Evolutionary conservation across 805 yeast species (phyloP).

Genomic region (Candida boidinii): DNA sequence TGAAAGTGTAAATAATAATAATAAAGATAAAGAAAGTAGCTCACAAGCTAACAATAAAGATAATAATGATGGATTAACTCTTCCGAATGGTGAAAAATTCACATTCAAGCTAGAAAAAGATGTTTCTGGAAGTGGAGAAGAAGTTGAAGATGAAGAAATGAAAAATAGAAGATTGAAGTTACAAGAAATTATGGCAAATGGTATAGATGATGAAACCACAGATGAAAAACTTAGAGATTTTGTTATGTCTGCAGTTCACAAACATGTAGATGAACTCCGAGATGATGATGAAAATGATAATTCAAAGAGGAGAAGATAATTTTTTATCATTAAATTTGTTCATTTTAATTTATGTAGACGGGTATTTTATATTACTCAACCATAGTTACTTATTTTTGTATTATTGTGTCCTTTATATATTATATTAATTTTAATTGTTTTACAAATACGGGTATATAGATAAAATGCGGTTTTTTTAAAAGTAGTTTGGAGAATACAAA

Average conservation of each 20-base stretch:
- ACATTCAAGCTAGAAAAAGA: slow-evolving; percentile 49
- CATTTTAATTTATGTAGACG: too few species aligned
- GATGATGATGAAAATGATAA: slow-evolving; percentile 5
- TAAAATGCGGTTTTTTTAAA: too few species aligned
- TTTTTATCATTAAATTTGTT: too few species aligned
- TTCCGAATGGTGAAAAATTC: slow-evolving; percentile 35
- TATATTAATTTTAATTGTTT: too few species aligned
- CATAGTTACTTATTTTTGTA: too few species aligned
- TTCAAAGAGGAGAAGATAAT: slow-evolving; percentile 16
- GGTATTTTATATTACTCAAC: too few species aligned
- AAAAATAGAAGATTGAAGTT: slow-evolving; percentile 54
- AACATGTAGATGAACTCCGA: slow-evolving; percentile 20
- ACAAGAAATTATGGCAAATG: slow-evolving; percentile 47
- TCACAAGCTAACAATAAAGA: slow-evolving; percentile 1
- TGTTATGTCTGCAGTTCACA: slow-evolving; percentile 57
- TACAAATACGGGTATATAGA: too few species aligned
- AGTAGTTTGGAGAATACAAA: too few species aligned
- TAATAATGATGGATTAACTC: slow-evolving; percentile 9
- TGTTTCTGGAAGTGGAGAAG: slow-evolving; percentile 26
- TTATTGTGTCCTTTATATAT: too few species aligned
- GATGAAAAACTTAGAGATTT: slow-evolving; percentile 68
- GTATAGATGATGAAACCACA: slow-evolving; percentile 59
- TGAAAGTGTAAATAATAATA: slow-evolving; percentile 11
- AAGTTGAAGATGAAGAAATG: slow-evolving; percentile 34
- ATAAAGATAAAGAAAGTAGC: slow-evolving; percentile 4